Base-by-base conservation (phyloP, 805 yeast genomes). In the Candida bentonensis region DNA sequence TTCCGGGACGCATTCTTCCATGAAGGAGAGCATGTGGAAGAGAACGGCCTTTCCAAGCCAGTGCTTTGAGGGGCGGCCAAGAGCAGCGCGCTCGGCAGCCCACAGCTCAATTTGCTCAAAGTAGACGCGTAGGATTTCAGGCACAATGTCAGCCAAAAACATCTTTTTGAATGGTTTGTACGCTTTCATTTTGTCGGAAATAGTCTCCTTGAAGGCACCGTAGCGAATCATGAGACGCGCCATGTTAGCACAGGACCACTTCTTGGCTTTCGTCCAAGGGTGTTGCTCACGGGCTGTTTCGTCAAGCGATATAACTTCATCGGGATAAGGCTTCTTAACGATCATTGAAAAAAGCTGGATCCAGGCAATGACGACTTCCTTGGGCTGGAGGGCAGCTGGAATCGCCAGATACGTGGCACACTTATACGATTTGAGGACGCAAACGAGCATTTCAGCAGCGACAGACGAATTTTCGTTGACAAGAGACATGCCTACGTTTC, bases 231-330 rank as follows among this genome's bases (percentile, higher is more conserved):
- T 83, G 2, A 87, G 58, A 51, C 94, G 73, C 51, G 70, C 73
- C 34, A 88, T 58, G 58, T 84, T 86, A 21, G 85, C 86, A 55
- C 78, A 78, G 0, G 94, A 76, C 96, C 97, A 89, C 60, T 89
- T 92, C 65, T 73, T 88, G 52, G 77, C 74, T 63, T 77, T 89
- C 57, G 67, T 79, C 81, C 81, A 82, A 42, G 76, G 79, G 52
- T 73, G 67, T 20, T 62, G 51, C 41, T 64, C 67, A 42, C 76
- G 67, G 34, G 76, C 79, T 21, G 73, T 71, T 4, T 67, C 68
- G 41, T 75, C 78, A n/a, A 72, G 53, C 17, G 68, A 66, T 48
- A 69, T 47, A 1, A 76, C 74, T 36, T 70, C 69, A 0, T 57
- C 48, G 1, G 94, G 92, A 20, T 78, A 63, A 5, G 65, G 66